Percentiles rank a stretch among this genome's conserved stretches.
Conservation (phyloP, 352 stramenopile species). For the Globisporangium nagaii region DNA sequence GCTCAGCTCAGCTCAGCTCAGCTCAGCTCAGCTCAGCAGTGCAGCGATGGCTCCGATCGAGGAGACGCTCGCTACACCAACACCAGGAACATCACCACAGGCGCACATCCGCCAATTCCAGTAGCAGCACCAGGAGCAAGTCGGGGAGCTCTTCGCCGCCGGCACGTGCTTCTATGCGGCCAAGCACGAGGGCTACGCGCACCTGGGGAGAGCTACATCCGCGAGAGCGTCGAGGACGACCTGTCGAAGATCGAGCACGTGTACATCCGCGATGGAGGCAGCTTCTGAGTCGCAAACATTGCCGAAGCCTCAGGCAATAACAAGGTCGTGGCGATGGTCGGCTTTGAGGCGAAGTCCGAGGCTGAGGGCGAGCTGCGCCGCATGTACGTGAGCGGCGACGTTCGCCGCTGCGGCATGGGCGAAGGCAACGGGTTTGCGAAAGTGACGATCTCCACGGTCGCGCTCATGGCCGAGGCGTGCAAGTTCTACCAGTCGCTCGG, state of each 20-base stretch:
- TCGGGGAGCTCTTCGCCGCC: constrained; percentile 21
- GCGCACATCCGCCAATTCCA: constrained; percentile 22
- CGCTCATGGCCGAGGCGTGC: constrained; percentile 1
- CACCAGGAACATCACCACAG: too few species aligned
- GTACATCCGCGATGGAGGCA: constrained; percentile 32
- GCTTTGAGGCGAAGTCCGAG: constrained; percentile 19
- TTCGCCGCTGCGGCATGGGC: constrained; percentile 1
- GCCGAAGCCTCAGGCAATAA: too few species aligned
- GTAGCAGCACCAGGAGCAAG: constrained; percentile 17
- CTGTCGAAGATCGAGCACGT: constrained; percentile 27
- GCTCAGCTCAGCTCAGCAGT: too few species aligned
- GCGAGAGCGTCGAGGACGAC: constrained; percentile 12
- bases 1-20: too few species aligned
- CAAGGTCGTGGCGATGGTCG: constrained; percentile 23
- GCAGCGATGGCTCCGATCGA: too few species aligned
- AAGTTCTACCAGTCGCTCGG: constrained; percentile 8
- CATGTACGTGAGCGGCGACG: constrained; percentile 2
- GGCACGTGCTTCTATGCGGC: constrained; percentile 21
- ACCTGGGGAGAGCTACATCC: constrained; percentile 17
- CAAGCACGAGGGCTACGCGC: constrained; percentile 5
- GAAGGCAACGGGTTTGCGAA: neutral
- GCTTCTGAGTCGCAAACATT: constrained; percentile 40
- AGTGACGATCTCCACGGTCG: constrained; percentile 3
- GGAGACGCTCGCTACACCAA: too few species aligned
- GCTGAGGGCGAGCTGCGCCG: constrained; percentile 13